phyloP scores from a whole-genome alignment of 2,329 filamentous ascomycete species.

The Emergomyces pasteurianus region DNA sequence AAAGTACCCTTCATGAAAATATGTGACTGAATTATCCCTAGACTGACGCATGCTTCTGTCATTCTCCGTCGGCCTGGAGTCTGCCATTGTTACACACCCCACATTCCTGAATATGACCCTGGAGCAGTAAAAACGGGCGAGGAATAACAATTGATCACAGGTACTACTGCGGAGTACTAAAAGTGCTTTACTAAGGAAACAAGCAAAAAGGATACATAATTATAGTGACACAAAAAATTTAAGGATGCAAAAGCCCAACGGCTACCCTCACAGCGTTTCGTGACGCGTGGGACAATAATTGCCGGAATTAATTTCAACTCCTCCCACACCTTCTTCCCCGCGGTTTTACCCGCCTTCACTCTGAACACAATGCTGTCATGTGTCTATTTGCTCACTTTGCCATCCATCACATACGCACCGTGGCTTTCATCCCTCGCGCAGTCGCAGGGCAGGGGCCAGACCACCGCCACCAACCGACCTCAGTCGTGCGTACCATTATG shows the following conservation, averaged over 20 bases:
- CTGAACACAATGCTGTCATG: neutral
- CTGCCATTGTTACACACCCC: neutral
- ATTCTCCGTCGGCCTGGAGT: neutral
- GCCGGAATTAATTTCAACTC: neutral
- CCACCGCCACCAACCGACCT: conserved; percentile 40
- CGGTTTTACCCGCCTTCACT: neutral
- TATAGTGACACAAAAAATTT: too few relatives aligned
- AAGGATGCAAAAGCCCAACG: too few relatives aligned
- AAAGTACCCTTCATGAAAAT: too few relatives aligned
- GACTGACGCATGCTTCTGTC: neutral
- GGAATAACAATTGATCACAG: neutral
- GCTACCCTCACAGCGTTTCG: neutral
- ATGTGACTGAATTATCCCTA: too few relatives aligned
- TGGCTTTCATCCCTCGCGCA: conserved; percentile 34
- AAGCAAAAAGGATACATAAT: neutral
- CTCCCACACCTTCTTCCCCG: neutral
- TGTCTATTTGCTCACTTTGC: neutral
- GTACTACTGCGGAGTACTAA: too few relatives aligned
- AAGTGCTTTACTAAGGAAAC: neutral
- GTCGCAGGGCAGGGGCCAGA: too few relatives aligned
- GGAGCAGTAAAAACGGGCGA: too few relatives aligned
- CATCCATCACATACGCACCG: conserved; percentile 18
- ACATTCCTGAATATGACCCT: neutral
- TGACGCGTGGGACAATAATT: neutral
- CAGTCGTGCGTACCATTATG: conserved; percentile 31